Evolutionary conservation across 352 stramenopile species (phyloP).

Genomic region (Phytophthora rubi): DNA sequence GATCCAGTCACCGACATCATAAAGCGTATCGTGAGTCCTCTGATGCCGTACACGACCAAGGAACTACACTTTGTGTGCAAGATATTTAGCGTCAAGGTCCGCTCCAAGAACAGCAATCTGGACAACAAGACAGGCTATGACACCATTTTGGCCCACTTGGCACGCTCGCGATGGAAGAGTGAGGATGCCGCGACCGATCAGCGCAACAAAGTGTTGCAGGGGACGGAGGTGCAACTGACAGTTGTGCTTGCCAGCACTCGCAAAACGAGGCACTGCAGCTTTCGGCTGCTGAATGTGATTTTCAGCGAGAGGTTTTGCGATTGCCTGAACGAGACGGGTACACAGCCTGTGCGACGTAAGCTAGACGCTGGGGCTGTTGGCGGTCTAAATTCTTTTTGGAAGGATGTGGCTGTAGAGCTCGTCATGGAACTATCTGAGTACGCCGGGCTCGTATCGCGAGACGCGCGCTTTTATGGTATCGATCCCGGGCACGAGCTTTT

Average conservation of each 20-base stretch:
- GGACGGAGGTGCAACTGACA: no score
- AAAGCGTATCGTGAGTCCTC: no score
- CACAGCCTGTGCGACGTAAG: background rate
- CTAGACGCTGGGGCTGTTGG: background rate
- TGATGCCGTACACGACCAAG: background rate
- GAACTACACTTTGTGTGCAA: background rate
- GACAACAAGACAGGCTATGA: background rate
- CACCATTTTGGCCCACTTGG: background rate
- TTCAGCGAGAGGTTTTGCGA: background rate
- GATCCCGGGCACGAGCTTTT: no score
- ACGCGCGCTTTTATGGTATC: background rate
- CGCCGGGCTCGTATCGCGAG: background rate
- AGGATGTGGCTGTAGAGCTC: background rate
- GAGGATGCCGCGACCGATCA: background rate
- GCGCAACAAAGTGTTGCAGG: background rate
- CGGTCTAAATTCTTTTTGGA: background rate
- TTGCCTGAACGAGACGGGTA: background rate
- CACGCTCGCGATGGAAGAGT: background rate
- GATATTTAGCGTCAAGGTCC: background rate
- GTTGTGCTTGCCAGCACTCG: background rate
- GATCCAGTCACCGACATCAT: no score
- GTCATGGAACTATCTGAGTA: background rate
- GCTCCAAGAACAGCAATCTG: background rate
- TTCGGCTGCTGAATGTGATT: background rate
- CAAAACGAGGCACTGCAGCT: background rate